Evolutionary conservation across 306 rosid species (phyloP), one percentile per base, ranked within the genome.

Genomic region (Canavalia ensiformis): DNA sequence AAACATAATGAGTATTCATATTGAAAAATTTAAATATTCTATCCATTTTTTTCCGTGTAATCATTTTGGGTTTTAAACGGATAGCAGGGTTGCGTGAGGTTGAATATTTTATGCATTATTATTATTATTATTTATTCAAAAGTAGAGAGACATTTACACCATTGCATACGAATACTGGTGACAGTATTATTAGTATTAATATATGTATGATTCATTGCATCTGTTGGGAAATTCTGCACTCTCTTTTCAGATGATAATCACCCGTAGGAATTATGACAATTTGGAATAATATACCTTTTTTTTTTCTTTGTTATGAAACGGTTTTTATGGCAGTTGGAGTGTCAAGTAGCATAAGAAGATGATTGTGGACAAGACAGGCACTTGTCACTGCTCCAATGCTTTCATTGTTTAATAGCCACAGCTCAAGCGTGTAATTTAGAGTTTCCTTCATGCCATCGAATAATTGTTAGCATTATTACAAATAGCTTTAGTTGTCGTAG

Each of bases 61-160:
- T 82, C 81, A 78, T 74, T 78, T 56, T 63, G 8, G 52, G 69
- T 44, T 78, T 82, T 78, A 54, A 68, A 85, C 9, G 4, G 57
- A 55, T 69, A 72, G 4, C 33, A 12, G 9, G 11, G 57, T 78
- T 75, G 62, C 86, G 82, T 74, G 82, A 80, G 50, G 29, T 63
- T 64, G 57, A 5, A 67, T 63, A 28, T 71, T 63, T 10, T 18
- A 25, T 76, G 31, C 52, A 56, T 65, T 35, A 29, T 76, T 68
- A 18, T 77, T 7, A 7, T 68, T 18, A 18, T 18, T 18, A 18
- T 45, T 3, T 7, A 66, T 42, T 65, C 35, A 8, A 3, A 44
- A 25, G n/a, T 65, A 65, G n/a, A 33, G 12, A 45, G 70, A 52
- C 67, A 42, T 47, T 37, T 46, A 29, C 68, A 29, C 25, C 47